A percentile compares a stretch with the other conserved stretches of the same genome.
Evolutionary conservation across 2,329 filamentous ascomycete genomes (phyloP).

Genomic region (Nemania sp.): DNA sequence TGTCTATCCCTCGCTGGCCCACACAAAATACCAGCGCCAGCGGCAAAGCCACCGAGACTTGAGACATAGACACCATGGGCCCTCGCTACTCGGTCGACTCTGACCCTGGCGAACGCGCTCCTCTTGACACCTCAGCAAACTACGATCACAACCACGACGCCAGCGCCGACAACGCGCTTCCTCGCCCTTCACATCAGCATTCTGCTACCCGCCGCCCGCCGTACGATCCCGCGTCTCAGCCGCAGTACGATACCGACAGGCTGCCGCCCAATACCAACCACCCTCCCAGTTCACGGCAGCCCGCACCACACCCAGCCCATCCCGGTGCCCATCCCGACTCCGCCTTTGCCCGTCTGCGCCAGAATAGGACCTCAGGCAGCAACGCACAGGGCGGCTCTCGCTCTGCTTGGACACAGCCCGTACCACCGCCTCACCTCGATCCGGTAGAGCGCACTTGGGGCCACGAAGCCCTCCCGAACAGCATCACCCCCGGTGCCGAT

Average conservation of each 20-base stretch:
- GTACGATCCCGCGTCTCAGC: constrained; percentile 13
- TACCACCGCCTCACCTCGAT: constrained; percentile 36
- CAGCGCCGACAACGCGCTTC: constrained; percentile 3
- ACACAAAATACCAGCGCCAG: background rate
- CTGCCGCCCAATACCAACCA: constrained; percentile 27
- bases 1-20: background rate
- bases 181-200: constrained; percentile 20
- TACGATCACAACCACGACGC: constrained; percentile 2
- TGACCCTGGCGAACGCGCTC: constrained; percentile 36
- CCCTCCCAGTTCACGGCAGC: constrained; percentile 23
- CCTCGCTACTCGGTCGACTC: constrained; percentile 39
- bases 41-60: background rate
- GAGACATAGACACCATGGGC: constrained; percentile 33
- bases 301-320: constrained; percentile 13
- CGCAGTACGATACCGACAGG: constrained; percentile 32
- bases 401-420: constrained; percentile 32
- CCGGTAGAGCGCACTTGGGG: constrained; percentile 29
- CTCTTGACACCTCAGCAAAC: constrained; percentile 32
- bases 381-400: constrained; percentile 21
- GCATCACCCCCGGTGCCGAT: constrained; percentile 65
- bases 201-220: background rate
- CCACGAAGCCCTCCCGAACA: constrained; percentile 40
- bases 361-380: constrained; percentile 41
- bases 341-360: constrained; percentile 40
- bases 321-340: constrained; percentile 44